Evolutionary conservation across 805 yeast genomes (phyloP), one percentile per base, ranked within the genome.

Genomic region (Debaryomyces maramus): DNA sequence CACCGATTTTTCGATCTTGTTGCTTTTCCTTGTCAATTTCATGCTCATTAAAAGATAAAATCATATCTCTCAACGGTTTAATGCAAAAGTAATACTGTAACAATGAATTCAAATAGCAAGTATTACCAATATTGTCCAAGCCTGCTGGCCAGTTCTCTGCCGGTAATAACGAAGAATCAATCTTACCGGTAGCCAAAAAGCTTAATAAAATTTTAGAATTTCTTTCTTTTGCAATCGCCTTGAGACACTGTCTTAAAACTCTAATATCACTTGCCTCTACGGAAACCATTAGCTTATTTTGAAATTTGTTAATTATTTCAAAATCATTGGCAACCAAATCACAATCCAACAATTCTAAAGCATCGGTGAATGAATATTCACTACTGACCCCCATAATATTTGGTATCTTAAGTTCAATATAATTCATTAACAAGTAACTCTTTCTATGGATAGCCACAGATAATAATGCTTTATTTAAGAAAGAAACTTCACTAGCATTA

Each of bases 101-200:
- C 35, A 93, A 69, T 0, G 98, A 91, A 58, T 93, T 91, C 60
- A 93, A 70, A 51, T 90, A 90, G 61, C 99, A 93, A 0, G 99
- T 91, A 58, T 93, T 93, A 17, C 99, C 99, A 46, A 89, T 90
- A 57, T 93, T 93, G 61, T 85, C 87, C 55, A 93, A 72, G 0
- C 99, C 99, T 3, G 88, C 87, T 0, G 99, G 99, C 78, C 91
- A 82, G 36, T 78, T 75, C 11, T 77, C 81, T 0, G 80, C 76
- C 0, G 89, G 82, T 11, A 69, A 50, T 14, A 85, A 60, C 2
- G 75, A 60, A 7, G 73, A 63, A 55, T 84, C 87, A 26, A 84
- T 65, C 15, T 73, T 62, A 0, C 96, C 95, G 0, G 80, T 71
- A 28, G 66, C 68, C 22, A 88, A 61, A 50, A 73, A 88, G 9